Evolutionary conservation across 257 asterid species (phyloP).

Genomic region (Penstemon davidsonii): DNA sequence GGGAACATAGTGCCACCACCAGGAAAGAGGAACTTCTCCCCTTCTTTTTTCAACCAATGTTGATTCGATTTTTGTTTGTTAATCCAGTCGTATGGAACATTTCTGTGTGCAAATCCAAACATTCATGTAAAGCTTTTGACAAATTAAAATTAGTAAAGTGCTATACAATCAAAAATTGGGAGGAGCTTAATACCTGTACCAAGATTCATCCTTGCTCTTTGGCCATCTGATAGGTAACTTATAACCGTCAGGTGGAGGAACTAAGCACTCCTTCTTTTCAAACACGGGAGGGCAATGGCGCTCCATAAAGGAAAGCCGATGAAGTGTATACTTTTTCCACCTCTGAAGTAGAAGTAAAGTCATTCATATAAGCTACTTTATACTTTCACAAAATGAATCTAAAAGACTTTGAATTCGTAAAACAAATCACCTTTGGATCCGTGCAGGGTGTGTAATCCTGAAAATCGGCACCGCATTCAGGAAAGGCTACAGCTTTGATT

Average conservation of each 20-base stretch:
- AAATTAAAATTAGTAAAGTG: not conserved
- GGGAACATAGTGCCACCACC: constrained; percentile 99
- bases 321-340: constrained; percentile 61
- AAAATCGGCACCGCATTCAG: constrained; percentile 68
- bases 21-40: constrained; percentile 91
- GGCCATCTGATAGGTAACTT: constrained; percentile 80
- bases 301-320: constrained; percentile 75
- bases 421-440: constrained; percentile 75
- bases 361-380: constrained; percentile 19
- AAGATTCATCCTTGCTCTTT: constrained; percentile 75
- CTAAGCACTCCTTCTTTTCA: constrained; percentile 75
- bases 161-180: not conserved
- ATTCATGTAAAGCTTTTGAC: not conserved
- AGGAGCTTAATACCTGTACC: constrained; percentile 66
- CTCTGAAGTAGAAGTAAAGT: constrained; percentile 47
- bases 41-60: constrained; percentile 94
- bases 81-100: constrained; percentile 98
- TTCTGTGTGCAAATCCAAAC: constrained; percentile 53
- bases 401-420: not conserved
- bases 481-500: constrained; percentile 53
- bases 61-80: constrained; percentile 92
- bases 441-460: constrained; percentile 99
- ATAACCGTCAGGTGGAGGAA: constrained; percentile 83
- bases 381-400: not conserved
- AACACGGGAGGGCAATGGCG: constrained; percentile 83